Percentiles rank a stretch among this genome's conserved stretches.
Conservation (phyloP, 305 asterid genomes). For the Fraxinus floribunda region DNA sequence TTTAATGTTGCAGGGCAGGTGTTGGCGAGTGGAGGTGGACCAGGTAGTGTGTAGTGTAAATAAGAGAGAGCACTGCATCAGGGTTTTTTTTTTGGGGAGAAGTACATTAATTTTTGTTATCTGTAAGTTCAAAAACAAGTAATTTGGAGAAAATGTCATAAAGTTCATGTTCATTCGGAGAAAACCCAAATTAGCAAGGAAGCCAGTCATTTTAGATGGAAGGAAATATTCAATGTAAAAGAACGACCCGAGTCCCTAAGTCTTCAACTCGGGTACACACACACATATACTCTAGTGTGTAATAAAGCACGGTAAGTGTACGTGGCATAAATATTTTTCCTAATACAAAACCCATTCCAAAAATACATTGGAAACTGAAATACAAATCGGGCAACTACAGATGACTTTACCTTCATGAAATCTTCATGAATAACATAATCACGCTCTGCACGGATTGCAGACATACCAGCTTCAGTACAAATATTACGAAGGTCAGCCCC, state of each 20-base stretch:
- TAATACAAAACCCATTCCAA: neutral
- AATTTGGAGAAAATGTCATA: neutral
- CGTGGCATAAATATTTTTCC: neutral
- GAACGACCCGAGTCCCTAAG: neutral
- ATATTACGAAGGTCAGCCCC: constrained; percentile 87
- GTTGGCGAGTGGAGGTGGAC: neutral
- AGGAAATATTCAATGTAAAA: neutral
- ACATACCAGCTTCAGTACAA: constrained; percentile 92
- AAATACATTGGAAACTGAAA: neutral
- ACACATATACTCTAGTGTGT: neutral
- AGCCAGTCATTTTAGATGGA: neutral
- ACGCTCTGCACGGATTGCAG: constrained; percentile 83
- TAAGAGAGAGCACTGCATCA: neutral
- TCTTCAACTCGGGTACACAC: neutral
- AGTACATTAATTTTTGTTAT: neutral
- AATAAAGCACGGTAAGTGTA: neutral
- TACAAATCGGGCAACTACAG: neutral
- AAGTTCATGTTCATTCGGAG: neutral
- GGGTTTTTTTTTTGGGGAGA: neutral
- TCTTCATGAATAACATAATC: constrained; percentile 97
- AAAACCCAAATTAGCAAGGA: neutral
- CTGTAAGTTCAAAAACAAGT: neutral
- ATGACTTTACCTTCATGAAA: constrained; percentile 74
- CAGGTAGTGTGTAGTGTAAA: neutral
- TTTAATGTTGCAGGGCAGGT: neutral